Evolutionary conservation across 2,329 filamentous ascomycete species (phyloP).

Genomic region (Aspergillus pseudotamarii): DNA sequence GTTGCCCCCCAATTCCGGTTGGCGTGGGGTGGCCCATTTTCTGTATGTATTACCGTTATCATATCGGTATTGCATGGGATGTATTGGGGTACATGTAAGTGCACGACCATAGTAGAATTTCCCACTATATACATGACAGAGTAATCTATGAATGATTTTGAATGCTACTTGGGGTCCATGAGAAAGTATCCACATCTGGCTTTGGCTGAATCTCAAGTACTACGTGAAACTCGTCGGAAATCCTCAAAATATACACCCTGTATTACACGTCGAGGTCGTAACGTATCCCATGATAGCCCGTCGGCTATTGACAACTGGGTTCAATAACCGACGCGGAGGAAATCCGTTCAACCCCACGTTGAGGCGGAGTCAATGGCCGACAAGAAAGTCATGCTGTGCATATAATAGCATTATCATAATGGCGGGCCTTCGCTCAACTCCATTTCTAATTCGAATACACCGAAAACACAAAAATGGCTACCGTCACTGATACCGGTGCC

Average conservation of each 20-base stretch:
- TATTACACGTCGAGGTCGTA: background rate
- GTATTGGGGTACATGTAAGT: background rate
- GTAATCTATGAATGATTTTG: background rate
- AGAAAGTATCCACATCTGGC: background rate
- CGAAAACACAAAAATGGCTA: slow-evolving; percentile 24
- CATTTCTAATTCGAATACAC: background rate
- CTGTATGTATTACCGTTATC: background rate
- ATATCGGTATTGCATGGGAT: background rate
- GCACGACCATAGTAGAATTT: background rate
- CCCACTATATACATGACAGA: background rate
- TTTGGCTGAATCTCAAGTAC: background rate
- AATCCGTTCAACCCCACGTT: slow-evolving; percentile 24
- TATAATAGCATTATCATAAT: background rate
- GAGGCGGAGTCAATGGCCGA: background rate
- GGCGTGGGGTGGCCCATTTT: slow-evolving; percentile 5
- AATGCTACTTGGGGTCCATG: background rate
- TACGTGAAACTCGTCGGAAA: background rate
- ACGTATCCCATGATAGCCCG: background rate
- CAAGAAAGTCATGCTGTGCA: background rate
- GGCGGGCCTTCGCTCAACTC: background rate
- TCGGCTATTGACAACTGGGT: slow-evolving; percentile 22
- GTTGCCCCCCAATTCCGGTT: background rate
- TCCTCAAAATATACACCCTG: background rate
- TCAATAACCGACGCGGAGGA: slow-evolving; percentile 25
- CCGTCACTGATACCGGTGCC: slow-evolving; percentile 11